Conservation (phyloP, 345 rosid species). For the Aquilaria yunnanensis region DNA sequence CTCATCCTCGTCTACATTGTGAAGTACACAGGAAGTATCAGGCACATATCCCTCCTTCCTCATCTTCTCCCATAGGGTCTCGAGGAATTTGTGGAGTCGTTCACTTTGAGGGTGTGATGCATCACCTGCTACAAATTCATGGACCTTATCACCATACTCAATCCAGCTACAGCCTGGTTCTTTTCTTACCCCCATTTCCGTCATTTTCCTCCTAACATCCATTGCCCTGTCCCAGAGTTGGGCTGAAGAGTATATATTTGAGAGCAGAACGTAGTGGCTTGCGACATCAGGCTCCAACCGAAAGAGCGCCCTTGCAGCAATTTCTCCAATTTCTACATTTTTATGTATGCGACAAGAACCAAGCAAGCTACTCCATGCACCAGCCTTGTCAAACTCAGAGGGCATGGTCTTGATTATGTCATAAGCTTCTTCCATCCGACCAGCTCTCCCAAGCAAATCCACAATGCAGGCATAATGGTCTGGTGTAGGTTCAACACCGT, state of each 20-base stretch:
- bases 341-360: slow-evolving; percentile 72
- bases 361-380: slow-evolving; percentile 89
- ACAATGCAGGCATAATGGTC: slow-evolving; percentile 90
- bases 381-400: slow-evolving; percentile 40
- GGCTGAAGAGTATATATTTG: slow-evolving; percentile 76
- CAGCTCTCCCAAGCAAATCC: slow-evolving; percentile 87
- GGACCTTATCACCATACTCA: slow-evolving; percentile 65
- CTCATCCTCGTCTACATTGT: slow-evolving; percentile 66
- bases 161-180: slow-evolving; percentile 98
- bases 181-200: slow-evolving; percentile 71
- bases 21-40: slow-evolving; percentile 84
- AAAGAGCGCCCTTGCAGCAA: slow-evolving; percentile 58
- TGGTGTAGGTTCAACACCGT: slow-evolving; percentile 50
- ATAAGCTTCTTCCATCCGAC: slow-evolving; percentile 63
- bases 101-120: slow-evolving; percentile 69
- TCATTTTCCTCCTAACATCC: slow-evolving; percentile 69
- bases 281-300: slow-evolving; percentile 67
- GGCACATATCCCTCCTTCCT: slow-evolving; percentile 77
- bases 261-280: slow-evolving; percentile 85
- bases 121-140: slow-evolving; percentile 80
- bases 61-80: slow-evolving; percentile 56
- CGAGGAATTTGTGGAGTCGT: slow-evolving; percentile 48
- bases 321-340: slow-evolving; percentile 74
- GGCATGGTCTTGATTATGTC: slow-evolving; percentile 48
- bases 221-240: slow-evolving; percentile 77